These are phyloP conservation scores for Trametes villosa DNA, from an alignment of 768 basidiomycete species.

Conservation along the genomic window DNA sequence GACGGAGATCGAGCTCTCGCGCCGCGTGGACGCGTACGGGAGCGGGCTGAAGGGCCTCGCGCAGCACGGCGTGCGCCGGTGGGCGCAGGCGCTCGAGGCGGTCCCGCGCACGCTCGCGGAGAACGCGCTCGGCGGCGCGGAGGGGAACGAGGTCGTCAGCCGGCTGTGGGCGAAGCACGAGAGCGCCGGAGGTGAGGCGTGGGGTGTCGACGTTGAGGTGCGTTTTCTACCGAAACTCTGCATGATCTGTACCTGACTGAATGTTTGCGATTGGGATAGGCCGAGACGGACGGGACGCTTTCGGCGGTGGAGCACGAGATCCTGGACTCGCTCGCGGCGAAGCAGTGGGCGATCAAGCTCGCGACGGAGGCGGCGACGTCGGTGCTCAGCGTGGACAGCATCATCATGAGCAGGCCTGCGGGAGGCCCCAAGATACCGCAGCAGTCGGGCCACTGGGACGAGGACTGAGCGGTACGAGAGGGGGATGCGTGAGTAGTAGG, in stretches of 20 bases:
- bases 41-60: constrained; percentile 86
- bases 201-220: constrained; percentile 93
- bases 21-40: constrained; percentile 83
- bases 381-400: constrained; percentile 93
- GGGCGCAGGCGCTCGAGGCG: constrained; percentile 88
- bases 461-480: constrained; percentile 48
- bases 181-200: constrained; percentile 66
- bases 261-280: constrained; percentile 44
- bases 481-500: neutral
- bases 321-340: constrained; percentile 86
- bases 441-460: constrained; percentile 87
- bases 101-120: constrained; percentile 92
- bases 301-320: constrained; percentile 65
- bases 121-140: constrained; percentile 90
- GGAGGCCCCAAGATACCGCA: constrained; percentile 88
- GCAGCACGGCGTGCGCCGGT: constrained; percentile 93
- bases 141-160: constrained; percentile 91
- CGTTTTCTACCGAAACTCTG: constrained; percentile 20
- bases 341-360: constrained; percentile 88
- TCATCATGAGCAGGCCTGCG: constrained; percentile 96
- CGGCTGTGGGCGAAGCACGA: constrained; percentile 91
- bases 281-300: constrained; percentile 80
- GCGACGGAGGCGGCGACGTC: constrained; percentile 91
- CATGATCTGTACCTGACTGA: neutral
- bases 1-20: constrained; percentile 90